Evolutionary conservation across 352 stramenopile species (phyloP).

Genomic region (Globisporangium cederbergense): DNA sequence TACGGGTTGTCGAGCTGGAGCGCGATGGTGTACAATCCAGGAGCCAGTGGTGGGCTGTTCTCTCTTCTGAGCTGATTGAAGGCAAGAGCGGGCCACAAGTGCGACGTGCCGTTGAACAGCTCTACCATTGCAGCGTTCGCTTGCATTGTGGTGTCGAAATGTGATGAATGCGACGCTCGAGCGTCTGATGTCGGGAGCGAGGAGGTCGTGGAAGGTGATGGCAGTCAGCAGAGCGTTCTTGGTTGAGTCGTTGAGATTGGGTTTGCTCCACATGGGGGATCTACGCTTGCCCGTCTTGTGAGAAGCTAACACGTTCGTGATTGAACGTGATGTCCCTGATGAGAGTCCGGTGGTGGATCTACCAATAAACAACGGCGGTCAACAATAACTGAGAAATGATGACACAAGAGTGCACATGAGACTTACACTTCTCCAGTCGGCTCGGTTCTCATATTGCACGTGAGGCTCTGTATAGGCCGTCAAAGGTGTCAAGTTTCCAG

Average conservation of each 20-base stretch:
- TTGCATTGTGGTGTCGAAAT: conserved; percentile 2
- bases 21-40: conserved; percentile 4
- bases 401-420: background rate
- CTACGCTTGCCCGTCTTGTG: background rate
- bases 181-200: background rate
- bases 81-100: conserved; percentile 6
- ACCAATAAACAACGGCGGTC: too few relatives aligned
- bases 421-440: background rate
- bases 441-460: background rate
- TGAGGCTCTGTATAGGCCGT: background rate
- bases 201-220: conserved; percentile 3
- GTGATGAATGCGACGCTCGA: background rate
- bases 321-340: conserved; percentile 14
- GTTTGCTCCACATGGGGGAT: conserved; percentile 9
- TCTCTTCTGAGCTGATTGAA: conserved; percentile 1
- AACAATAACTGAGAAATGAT: too few relatives aligned
- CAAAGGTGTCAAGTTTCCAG: background rate
- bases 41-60: background rate
- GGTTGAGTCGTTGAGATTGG: background rate
- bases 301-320: conserved; percentile 6
- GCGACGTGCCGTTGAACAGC: background rate
- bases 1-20: conserved; percentile 13
- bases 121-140: background rate
- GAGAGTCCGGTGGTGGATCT: background rate
- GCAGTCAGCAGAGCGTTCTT: background rate